A percentile compares a stretch with the other conserved stretches of the same genome.
These are phyloP conservation scores for Evernia prunastri DNA, from an alignment of 495 filamentous ascomycete species.

Conservation along the genomic window DNA sequence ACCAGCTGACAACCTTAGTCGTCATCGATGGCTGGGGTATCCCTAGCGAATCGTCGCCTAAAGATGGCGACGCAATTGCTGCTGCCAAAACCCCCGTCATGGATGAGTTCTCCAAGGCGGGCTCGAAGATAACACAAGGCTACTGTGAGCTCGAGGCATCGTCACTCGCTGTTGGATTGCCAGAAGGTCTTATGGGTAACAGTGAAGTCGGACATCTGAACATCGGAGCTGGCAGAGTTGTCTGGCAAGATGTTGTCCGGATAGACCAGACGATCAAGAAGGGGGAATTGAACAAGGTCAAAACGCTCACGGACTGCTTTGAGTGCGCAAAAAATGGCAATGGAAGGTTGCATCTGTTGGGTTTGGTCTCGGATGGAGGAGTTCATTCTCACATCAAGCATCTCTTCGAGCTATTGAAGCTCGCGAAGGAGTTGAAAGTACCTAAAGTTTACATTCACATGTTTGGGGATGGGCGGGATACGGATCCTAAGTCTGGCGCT, in stretches of 20 bases:
- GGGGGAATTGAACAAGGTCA: conserved; percentile 67
- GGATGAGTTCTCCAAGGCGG: conserved; percentile 62
- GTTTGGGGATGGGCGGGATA: conserved; percentile 96
- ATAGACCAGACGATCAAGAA: conserved; percentile 96
- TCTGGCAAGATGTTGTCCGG: conserved; percentile 98
- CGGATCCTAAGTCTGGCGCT: conserved; percentile 85
- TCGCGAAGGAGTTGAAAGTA: conserved; percentile 80
- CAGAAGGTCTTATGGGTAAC: conserved; percentile 97
- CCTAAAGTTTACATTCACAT: conserved; percentile 97
- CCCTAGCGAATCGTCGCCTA: conserved; percentile 65
- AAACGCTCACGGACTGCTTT: conserved; percentile 71
- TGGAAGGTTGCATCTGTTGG: conserved; percentile 85
- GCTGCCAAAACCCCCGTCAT: conserved; percentile 87
- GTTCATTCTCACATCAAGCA: conserved; percentile 95
- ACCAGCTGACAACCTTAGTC: conserved; percentile 45
- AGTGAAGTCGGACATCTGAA: conserved; percentile 97
- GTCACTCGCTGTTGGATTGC: conserved; percentile 88
- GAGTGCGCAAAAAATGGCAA: conserved; percentile 77
- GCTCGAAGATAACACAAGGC: conserved; percentile 63
- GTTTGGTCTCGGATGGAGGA: conserved; percentile 89
- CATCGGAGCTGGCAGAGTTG: conserved; percentile 94
- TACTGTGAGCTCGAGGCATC: conserved; percentile 90
- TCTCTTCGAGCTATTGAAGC: conserved; percentile 74
- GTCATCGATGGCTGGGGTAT: conserved; percentile 99
- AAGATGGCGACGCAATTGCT: conserved; percentile 88